These are phyloP conservation scores for Pyrenophora teres DNA, from an alignment of 2,329 filamentous ascomycete species.

Conservation along the genomic window DNA sequence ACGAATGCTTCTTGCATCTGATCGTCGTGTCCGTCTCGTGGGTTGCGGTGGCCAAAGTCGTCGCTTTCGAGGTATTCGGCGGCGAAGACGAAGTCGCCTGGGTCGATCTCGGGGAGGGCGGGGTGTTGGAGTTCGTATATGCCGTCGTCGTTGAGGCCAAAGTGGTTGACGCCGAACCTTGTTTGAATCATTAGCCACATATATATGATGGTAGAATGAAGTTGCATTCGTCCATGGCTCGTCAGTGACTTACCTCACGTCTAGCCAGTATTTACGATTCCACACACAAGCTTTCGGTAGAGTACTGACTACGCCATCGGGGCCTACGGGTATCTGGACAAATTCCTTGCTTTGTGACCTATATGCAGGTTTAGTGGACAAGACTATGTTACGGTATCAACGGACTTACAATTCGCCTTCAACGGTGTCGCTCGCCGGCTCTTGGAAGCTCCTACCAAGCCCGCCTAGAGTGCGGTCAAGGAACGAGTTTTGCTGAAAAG, in stretches of 20 bases:
- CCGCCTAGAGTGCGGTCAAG: neutral
- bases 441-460: neutral
- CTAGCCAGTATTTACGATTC: conserved; percentile 22
- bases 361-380: neutral
- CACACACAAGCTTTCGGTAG: conserved; percentile 20
- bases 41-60: conserved; percentile 23
- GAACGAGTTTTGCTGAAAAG: neutral
- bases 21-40: conserved; percentile 20
- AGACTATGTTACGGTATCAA: neutral
- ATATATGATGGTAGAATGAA: no score
- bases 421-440: conserved; percentile 17
- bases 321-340: conserved; percentile 29
- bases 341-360: conserved; percentile 26
- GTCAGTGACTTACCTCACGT: neutral
- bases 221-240: no score
- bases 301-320: conserved; percentile 11
- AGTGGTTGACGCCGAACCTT: conserved; percentile 10
- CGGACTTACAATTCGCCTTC: conserved; percentile 27
- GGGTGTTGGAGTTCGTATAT: conserved; percentile 27
- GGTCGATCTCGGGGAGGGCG: conserved; percentile 16
- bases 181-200: neutral
- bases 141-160: conserved; percentile 17
- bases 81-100: conserved; percentile 28
- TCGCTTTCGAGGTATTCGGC: conserved; percentile 34
- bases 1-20: conserved; percentile 17